Evolutionary conservation across 2,329 filamentous ascomycete genomes (phyloP), one percentile per base, ranked within the genome.

Genomic region (Clonostachys chloroleuca): DNA sequence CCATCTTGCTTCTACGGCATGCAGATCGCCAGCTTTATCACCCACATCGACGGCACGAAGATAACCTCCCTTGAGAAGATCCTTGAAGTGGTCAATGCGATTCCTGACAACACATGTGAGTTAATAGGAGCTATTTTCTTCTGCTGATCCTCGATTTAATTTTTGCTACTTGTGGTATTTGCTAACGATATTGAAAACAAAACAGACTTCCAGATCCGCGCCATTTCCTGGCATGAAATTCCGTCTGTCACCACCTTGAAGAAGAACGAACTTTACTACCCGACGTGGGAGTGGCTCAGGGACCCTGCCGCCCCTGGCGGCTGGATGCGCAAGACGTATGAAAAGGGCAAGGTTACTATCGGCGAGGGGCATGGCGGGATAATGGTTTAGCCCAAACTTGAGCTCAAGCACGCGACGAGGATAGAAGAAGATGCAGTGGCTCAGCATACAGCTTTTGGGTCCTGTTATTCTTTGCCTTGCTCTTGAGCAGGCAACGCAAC

Each of bases 201-300:
- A 2, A 33, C 48, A 86, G 83, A 99, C 69, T 99, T 99, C 83
- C 85, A 94, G 17, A 77, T 99, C 46, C 92, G 92, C 65, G 90
- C 94, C 16, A 90, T 97, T 65, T 97, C 94, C 0, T 99, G 99
- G 60, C 95, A 99, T 66, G 95, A 95, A 59, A 91, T 99, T 9
- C 92, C 92, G 5, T 99, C 92, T 90, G 91, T 99, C n/a, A 89
- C 95, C 37, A 99, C 94, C 9, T 96, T 99, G 89, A 99, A 99
- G 83, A 97, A 97, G 80, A 96, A 96, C 58, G 92, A 99, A 63
- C 94, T 99, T 68, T 99, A 99, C 66, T 87, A 87, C 67, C 83
- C 84, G 1, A 86, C 82, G 1, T 80, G 82, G 65, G 84, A 87
- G 59, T 85, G 82, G 76, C 78, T 83, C 65, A 86, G 85, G 64